Percentiles rank a stretch among this genome's conserved stretches.
Conservation (phyloP, 148 eudicot species). For the Amaranthus palmeri region DNA sequence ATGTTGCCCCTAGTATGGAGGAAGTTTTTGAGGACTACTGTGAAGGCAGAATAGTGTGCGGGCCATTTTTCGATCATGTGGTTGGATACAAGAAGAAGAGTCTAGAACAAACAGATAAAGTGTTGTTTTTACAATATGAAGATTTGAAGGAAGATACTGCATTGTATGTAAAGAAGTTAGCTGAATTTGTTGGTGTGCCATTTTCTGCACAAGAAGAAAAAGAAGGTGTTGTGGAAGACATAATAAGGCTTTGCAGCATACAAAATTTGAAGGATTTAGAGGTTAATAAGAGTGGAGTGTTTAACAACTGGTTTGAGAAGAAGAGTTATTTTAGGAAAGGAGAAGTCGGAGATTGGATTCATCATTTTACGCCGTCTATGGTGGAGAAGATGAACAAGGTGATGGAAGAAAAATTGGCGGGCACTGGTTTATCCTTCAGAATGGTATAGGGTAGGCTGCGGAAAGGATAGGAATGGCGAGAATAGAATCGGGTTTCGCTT, state of each 20-base stretch:
- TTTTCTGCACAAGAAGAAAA: conserved; percentile 32
- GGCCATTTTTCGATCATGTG: conserved; percentile 37
- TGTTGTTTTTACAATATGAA: conserved; percentile 42
- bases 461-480: no score
- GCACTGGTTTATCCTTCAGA: conserved; percentile 1
- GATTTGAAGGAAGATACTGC: conserved; percentile 36
- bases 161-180: neutral
- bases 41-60: conserved; percentile 22
- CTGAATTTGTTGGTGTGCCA: neutral
- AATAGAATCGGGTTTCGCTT: no score
- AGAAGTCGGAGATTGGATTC: neutral
- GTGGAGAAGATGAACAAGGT: neutral
- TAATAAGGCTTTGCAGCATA: conserved; percentile 37
- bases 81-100: conserved; percentile 33
- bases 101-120: conserved; percentile 28
- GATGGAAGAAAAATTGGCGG: neutral
- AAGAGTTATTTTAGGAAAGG: conserved; percentile 8
- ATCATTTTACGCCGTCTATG: neutral
- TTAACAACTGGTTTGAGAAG: conserved; percentile 19
- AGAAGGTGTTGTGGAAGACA: conserved; percentile 27
- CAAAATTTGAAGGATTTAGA: neutral
- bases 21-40: conserved; percentile 35
- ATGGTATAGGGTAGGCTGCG: no score
- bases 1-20: neutral
- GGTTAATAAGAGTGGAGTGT: conserved; percentile 38